These are phyloP conservation scores for Erythrophleum fordii DNA, from an alignment of 306 rosid genomes.

Conservation along the genomic window DNA sequence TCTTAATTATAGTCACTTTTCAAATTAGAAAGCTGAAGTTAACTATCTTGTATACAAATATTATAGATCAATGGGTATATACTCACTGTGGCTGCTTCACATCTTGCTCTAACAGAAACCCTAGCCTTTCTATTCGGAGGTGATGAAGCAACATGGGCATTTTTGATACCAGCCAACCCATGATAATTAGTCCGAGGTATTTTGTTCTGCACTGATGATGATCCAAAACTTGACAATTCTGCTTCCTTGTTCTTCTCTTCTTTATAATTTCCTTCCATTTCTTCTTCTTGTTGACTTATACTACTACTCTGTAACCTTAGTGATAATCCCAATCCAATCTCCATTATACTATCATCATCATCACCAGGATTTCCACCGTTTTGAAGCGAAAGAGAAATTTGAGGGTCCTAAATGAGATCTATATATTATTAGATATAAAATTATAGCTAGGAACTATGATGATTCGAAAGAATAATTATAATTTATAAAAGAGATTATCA, in stretches of 20 bases:
- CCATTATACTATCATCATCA: neutral
- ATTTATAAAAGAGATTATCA: neutral
- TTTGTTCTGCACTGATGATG: slow-evolving; percentile 54
- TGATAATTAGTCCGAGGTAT: slow-evolving; percentile 47
- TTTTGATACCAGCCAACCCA: slow-evolving; percentile 29
- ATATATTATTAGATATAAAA: neutral
- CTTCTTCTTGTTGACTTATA: slow-evolving; percentile 28
- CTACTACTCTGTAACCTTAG: slow-evolving; percentile 63
- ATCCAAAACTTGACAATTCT: slow-evolving; percentile 27
- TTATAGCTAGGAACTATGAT: too few relatives aligned
- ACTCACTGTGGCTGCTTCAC: slow-evolving; percentile 90
- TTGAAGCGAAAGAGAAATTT: slow-evolving; percentile 57
- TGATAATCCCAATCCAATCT: slow-evolving; percentile 65
- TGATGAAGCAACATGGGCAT: slow-evolving; percentile 45
- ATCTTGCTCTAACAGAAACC: slow-evolving; percentile 97
- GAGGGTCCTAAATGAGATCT: slow-evolving; percentile 52
- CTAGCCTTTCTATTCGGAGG: slow-evolving; percentile 88
- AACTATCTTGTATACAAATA: neutral
- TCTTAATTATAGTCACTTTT: neutral
- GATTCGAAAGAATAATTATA: neutral
- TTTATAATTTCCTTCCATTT: slow-evolving; percentile 23
- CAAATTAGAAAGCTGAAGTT: neutral
- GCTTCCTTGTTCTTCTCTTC: slow-evolving; percentile 37
- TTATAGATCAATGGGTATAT: neutral
- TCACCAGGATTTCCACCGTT: slow-evolving; percentile 37